Percentiles rank a stretch among this genome's conserved stretches.
Conservation (phyloP, 1,284 basidiomycete species). For the Ganoderma leucocontextum region DNA sequence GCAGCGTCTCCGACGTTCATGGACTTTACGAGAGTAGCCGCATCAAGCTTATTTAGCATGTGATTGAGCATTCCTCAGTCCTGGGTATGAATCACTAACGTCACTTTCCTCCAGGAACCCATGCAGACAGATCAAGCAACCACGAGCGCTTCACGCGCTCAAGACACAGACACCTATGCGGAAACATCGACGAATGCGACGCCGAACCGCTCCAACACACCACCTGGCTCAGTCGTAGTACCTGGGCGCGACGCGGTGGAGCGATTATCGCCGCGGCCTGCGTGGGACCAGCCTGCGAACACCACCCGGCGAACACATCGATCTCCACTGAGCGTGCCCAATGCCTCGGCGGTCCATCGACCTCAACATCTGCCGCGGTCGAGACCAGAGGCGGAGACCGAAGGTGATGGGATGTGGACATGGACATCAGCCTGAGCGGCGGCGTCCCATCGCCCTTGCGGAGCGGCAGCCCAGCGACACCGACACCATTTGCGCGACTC, state of each 20-base stretch:
- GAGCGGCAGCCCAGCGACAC: slow-evolving; percentile 50
- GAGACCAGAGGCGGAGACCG: slow-evolving; percentile 75
- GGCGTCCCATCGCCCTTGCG: slow-evolving; percentile 43
- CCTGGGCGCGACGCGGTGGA: slow-evolving; percentile 73
- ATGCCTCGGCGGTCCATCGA: slow-evolving; percentile 49
- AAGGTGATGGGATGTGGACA: slow-evolving; percentile 71
- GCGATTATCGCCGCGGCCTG: slow-evolving; percentile 73
- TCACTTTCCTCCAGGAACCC: slow-evolving; percentile 36
- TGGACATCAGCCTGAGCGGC: slow-evolving; percentile 52
- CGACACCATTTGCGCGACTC: slow-evolving; percentile 41
- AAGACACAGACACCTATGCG: slow-evolving; percentile 63
- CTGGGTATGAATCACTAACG: background rate
- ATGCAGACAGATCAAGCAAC: slow-evolving; percentile 40
- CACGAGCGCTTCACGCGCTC: slow-evolving; percentile 45
- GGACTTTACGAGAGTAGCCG: background rate
- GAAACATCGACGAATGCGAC: slow-evolving; percentile 68
- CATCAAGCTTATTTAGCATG: background rate
- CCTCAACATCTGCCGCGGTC: slow-evolving; percentile 65
- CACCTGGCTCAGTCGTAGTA: slow-evolving; percentile 63
- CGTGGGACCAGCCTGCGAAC: slow-evolving; percentile 58
- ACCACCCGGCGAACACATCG: slow-evolving; percentile 42
- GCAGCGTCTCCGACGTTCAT: background rate
- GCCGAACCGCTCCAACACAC: slow-evolving; percentile 64
- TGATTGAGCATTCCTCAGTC: background rate
- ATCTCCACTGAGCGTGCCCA: slow-evolving; percentile 39